Evolutionary conservation across 106 monocot species (phyloP).

Genomic region (Acorus gramineus): DNA sequence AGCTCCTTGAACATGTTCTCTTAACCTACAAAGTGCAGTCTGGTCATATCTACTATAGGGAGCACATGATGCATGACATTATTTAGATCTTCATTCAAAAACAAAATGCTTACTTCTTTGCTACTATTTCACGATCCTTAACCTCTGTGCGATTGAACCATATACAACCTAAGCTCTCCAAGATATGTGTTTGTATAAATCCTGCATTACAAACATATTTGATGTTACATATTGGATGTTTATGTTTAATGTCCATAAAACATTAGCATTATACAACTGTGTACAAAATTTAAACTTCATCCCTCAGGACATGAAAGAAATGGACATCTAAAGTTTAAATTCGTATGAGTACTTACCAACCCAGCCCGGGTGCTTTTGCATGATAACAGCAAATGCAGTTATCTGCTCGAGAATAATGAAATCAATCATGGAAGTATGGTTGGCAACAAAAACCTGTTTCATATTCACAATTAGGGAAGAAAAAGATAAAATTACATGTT

Average conservation of each 20-base stretch:
- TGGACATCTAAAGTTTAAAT: neutral
- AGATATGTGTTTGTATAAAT: slow-evolving; percentile 81
- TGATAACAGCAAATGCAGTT: slow-evolving; percentile 98
- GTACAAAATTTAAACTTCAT: neutral
- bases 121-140: slow-evolving; percentile 83
- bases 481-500: no score
- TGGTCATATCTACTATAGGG: neutral
- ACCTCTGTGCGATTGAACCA: slow-evolving; percentile 93
- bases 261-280: neutral
- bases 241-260: no score
- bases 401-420: slow-evolving; percentile 96
- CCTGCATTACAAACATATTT: slow-evolving; percentile 27
- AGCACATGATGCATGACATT: neutral
- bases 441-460: slow-evolving; percentile 89
- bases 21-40: slow-evolving; percentile 35
- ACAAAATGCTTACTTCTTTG: slow-evolving; percentile 56
- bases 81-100: neutral
- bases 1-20: slow-evolving; percentile 61
- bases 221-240: neutral
- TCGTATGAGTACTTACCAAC: slow-evolving; percentile 60
- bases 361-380: slow-evolving; percentile 99
- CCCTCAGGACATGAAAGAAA: neutral
- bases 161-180: slow-evolving; percentile 95
- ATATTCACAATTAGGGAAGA: no score
- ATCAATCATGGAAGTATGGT: slow-evolving; percentile 98